phyloP scores from a whole-genome alignment of 768 basidiomycete genomes.

The Trametes cingulata region DNA sequence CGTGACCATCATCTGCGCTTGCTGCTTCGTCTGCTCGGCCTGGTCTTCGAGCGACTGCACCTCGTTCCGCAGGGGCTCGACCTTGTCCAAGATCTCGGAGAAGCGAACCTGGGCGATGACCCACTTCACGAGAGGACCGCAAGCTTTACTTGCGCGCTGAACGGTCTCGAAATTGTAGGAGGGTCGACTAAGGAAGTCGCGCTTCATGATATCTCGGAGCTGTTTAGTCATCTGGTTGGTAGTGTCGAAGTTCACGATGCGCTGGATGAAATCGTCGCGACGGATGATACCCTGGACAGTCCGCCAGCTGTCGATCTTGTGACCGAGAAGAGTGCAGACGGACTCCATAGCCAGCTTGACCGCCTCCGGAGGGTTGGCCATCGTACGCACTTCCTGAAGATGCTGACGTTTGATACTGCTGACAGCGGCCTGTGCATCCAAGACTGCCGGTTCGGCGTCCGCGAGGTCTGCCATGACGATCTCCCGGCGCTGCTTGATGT shows the following conservation, averaged over 20 bases:
- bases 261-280: constrained; percentile 93
- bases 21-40: constrained; percentile 93
- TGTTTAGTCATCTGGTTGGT: constrained; percentile 84
- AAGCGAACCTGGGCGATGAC: constrained; percentile 94
- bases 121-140: constrained; percentile 98
- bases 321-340: constrained; percentile 93
- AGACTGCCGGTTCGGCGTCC: constrained; percentile 95
- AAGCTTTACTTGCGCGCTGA: constrained; percentile 93
- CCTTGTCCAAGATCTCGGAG: constrained; percentile 96
- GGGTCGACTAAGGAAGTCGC: constrained; percentile 87
- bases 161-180: constrained; percentile 95
- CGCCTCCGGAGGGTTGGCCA: constrained; percentile 98
- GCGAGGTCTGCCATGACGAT: constrained; percentile 95
- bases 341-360: constrained; percentile 99
- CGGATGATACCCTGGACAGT: constrained; percentile 95
- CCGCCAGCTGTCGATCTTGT: constrained; percentile 97
- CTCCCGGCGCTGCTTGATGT: constrained; percentile 84
- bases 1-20: constrained; percentile 83
- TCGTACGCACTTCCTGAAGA: constrained; percentile 93
- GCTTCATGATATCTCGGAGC: constrained; percentile 89
- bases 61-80: constrained; percentile 94
- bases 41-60: constrained; percentile 91
- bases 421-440: constrained; percentile 95
- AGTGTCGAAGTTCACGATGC: constrained; percentile 96
- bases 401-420: constrained; percentile 95